phyloP scores from a whole-genome alignment of 2,329 filamentous ascomycete species.

The Penicillium digitatum region DNA sequence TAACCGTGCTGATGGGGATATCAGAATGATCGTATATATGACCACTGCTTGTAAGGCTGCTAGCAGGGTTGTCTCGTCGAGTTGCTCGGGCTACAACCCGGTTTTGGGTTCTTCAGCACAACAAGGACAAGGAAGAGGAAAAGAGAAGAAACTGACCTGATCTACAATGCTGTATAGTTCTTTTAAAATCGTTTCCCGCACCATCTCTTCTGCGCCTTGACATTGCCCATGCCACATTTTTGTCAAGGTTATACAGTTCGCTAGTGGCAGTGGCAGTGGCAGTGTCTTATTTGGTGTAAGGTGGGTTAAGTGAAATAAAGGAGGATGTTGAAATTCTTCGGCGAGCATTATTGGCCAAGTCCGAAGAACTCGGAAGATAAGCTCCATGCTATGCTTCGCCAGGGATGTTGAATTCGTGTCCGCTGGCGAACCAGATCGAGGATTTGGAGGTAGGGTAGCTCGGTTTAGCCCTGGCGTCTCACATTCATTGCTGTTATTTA shows the following conservation, averaged over 20 bases:
- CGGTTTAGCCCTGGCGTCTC: not conserved
- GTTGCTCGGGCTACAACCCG: constrained; percentile 21
- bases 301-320: constrained; percentile 34
- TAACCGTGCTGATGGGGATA: constrained; percentile 33
- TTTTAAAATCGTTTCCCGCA: constrained; percentile 30
- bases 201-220: constrained; percentile 27
- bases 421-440: not conserved
- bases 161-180: constrained; percentile 34
- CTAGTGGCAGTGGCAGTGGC: constrained; percentile 31
- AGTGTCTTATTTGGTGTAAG: constrained; percentile 12
- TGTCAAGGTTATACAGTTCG: constrained; percentile 36
- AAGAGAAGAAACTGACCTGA: constrained; percentile 23
- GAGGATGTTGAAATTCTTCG: constrained; percentile 37
- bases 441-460: not conserved
- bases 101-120: not conserved
- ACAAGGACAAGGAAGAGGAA: constrained; percentile 11
- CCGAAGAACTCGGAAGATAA: constrained; percentile 34
- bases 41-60: constrained; percentile 37
- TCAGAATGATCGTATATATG: constrained; percentile 39
- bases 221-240: constrained; percentile 40
- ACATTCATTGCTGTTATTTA: not conserved
- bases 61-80: constrained; percentile 34
- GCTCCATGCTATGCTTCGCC: constrained; percentile 30
- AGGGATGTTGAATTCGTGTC: not conserved
- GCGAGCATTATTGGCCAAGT: constrained; percentile 42